phyloP scores from a whole-genome alignment of 257 asterid species.

The Haberlea rhodopensis region DNA sequence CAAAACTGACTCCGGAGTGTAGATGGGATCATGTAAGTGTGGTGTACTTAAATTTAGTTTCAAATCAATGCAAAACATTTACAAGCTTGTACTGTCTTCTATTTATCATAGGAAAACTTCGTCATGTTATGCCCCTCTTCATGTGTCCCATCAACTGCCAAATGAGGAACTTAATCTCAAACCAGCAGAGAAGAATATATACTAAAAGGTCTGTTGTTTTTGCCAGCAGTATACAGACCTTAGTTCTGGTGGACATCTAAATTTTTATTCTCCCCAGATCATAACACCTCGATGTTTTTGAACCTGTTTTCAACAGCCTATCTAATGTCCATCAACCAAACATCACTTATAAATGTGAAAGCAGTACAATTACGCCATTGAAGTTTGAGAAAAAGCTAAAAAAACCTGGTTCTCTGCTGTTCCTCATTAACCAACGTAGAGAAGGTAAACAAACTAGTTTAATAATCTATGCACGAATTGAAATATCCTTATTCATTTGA shows the following conservation, averaged over 20 bases:
- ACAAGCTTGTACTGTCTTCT: slow-evolving; percentile 9
- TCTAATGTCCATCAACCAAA: slow-evolving; percentile 28
- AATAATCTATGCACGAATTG: neutral
- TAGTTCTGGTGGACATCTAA: no score
- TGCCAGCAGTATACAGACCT: neutral
- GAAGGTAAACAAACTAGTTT: slow-evolving; percentile 46
- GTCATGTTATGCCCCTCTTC: slow-evolving; percentile 86
- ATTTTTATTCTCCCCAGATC: no score
- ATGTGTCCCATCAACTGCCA: slow-evolving; percentile 64
- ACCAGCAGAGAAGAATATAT: slow-evolving; percentile 36
- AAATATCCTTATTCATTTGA: neutral
- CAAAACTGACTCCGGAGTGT: slow-evolving; percentile 75
- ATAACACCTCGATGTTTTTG: no score
- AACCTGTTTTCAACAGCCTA: no score
- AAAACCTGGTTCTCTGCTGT: slow-evolving; percentile 60
- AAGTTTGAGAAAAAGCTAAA: slow-evolving; percentile 46
- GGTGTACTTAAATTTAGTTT: neutral
- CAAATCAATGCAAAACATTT: slow-evolving; percentile 7
- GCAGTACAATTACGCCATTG: slow-evolving; percentile 38
- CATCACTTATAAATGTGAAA: slow-evolving; percentile 33
- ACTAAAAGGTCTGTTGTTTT: slow-evolving; percentile 43
- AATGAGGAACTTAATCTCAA: slow-evolving; percentile 41
- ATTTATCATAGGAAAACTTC: slow-evolving; percentile 66
- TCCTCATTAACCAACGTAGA: slow-evolving; percentile 68
- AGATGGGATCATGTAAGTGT: slow-evolving; percentile 80